A percentile compares a stretch with the other conserved stretches of the same genome.
Conservation (phyloP, 768 basidiomycete species). For the Mycena galericulata region DNA sequence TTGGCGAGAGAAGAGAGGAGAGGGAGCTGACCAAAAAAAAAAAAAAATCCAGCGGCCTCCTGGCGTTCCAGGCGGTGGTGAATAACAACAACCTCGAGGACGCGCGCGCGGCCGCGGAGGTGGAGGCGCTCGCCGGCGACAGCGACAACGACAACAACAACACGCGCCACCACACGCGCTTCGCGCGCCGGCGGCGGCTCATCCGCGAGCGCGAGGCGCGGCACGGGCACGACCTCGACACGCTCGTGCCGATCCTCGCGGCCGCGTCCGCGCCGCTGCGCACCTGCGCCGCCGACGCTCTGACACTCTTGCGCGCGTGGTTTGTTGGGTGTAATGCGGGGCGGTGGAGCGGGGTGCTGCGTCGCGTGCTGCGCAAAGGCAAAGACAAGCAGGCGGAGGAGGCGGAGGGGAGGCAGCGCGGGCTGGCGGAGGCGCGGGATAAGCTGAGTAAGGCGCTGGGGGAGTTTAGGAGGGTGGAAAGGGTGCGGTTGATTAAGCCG, state of each 20-base stretch:
- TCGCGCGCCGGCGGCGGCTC: slow-evolving; percentile 42
- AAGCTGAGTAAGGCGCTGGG: slow-evolving; percentile 44
- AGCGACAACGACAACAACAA: too few species aligned
- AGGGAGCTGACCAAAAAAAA: too few species aligned
- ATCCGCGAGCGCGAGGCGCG: slow-evolving; percentile 49
- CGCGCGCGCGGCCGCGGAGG: too few species aligned
- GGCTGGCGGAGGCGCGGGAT: slow-evolving; percentile 40
- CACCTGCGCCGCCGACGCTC: slow-evolving; percentile 42
- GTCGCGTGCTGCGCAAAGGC: slow-evolving; percentile 29
- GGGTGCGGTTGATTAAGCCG: slow-evolving; percentile 52
- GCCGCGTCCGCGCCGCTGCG: slow-evolving; percentile 51
- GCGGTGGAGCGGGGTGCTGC: slow-evolving; percentile 47
- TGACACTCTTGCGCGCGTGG: slow-evolving; percentile 46
- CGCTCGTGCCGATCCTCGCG: slow-evolving; percentile 55
- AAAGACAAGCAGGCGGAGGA: too few species aligned
- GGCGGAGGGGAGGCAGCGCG: slow-evolving; percentile 41
- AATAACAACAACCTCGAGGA: too few species aligned
- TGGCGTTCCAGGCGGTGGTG: slow-evolving; percentile 55
- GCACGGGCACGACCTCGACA: slow-evolving; percentile 57
- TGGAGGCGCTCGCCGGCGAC: too few species aligned
- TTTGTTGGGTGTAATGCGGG: slow-evolving; percentile 50
- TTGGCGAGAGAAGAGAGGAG: too few species aligned
- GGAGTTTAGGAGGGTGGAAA: slow-evolving; percentile 50
- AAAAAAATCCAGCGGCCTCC: slow-evolving; percentile 49
- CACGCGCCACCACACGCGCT: too few species aligned